These are phyloP conservation scores for Geotrichum histeridarum DNA, from an alignment of 1,139 yeast species.

Conservation along the genomic window DNA sequence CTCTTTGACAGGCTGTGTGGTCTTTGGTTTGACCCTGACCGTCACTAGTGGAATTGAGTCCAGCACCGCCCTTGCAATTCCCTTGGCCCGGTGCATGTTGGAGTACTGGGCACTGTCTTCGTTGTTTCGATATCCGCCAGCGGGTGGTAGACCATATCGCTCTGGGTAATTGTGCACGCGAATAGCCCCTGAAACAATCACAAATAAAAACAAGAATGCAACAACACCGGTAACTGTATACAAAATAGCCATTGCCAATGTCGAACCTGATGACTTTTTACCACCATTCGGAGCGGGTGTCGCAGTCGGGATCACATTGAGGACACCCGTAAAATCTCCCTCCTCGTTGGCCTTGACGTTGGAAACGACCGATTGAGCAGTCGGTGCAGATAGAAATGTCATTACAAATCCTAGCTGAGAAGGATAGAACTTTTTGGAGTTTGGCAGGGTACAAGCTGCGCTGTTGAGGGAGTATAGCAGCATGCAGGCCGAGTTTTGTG, in stretches of 20 bases:
- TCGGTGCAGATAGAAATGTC: conserved; percentile 27
- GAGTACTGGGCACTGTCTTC: conserved; percentile 23
- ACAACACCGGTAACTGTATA: conserved; percentile 34
- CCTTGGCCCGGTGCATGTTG: conserved; percentile 29
- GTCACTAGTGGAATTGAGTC: conserved; percentile 38
- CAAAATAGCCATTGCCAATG: conserved; percentile 34
- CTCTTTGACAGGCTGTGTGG: conserved; percentile 7
- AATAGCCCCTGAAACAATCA: conserved; percentile 36
- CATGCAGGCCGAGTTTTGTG: conserved; percentile 31
- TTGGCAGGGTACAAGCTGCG: conserved; percentile 29
- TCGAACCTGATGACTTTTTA: conserved; percentile 19
- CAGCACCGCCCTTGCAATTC: conserved; percentile 38
- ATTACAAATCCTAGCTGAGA: conserved; percentile 34
- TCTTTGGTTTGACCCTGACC: conserved; percentile 23
- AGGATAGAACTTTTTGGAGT: conserved; percentile 23
- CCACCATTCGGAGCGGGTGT: conserved; percentile 20
- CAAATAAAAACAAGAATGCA: conserved; percentile 32
- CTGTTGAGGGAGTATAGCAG: conserved; percentile 30
- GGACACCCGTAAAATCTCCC: conserved; percentile 19
- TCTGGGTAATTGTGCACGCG: conserved; percentile 38
- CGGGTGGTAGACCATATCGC: conserved; percentile 31
- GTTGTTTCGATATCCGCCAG: conserved; percentile 17
- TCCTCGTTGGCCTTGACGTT: conserved; percentile 19
- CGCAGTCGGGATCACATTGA: conserved; percentile 22
- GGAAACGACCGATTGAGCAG: conserved; percentile 26